Base-by-base conservation (phyloP, 129 eudicot genomes). In the Chrysanthemum lavandulifolium region DNA sequence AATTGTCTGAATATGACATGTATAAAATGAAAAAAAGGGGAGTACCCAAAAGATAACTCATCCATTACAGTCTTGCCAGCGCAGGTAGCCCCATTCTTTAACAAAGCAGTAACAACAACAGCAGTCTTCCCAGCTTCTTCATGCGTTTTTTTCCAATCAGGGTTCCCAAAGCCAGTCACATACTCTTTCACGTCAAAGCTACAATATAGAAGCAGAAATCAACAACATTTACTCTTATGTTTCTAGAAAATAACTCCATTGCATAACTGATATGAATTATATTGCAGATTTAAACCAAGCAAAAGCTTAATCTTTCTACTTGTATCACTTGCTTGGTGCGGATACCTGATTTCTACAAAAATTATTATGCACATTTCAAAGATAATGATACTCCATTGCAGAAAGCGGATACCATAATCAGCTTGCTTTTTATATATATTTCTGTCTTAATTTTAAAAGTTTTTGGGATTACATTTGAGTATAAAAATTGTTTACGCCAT, bases 161-260 rank as follows among this genome's bases (percentile, higher is more conserved):
- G 84, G 73, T 75, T 84, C 69, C 98, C 98, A 61, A 82, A 88
- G 23, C 97, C 97, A 49, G 91, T 94, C 70, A 87, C 87, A 74
- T 86, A 78, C 61, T 83, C 98, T 78, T 87, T 87, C 70, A 94
- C 87, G 75, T 94, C 98, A 78, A 94, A 84, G 16, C 98, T 94
- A 72, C 87, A 75, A n/a, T 10, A 69, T 33, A 62, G 31, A 48
- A 74, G 6, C 66, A 68, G 2, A 23, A 60, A 29, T 4, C 27
- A 68, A 10, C 68, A 55, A 52, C 59, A 69, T 27, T 61, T 74
- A 68, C 56, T 49, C 70, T 12, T 13, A 27, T 48, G 7, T 15
- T 56, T 74, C 10, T 56, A 2, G 11, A 3, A 55, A 23, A 56
- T n/a, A 27, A 18, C 33, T 73, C 71, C 52, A 48, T 2, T 48